These are phyloP conservation scores for Ophiocordyceps robertsii DNA, from an alignment of 2,329 filamentous ascomycete species.

Conservation along the genomic window DNA sequence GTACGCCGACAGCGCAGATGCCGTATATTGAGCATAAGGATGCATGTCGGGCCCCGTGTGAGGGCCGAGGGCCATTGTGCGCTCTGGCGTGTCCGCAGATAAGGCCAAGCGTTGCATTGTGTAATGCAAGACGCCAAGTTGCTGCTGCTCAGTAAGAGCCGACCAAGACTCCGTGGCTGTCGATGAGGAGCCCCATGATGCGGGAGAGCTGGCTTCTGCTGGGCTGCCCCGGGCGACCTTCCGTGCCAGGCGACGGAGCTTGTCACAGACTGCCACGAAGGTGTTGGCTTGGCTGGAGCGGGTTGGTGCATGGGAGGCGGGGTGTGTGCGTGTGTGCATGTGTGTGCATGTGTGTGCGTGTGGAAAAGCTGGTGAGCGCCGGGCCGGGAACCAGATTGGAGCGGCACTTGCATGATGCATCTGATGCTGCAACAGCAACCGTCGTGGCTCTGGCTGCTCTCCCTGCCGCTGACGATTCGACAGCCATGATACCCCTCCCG, in stretches of 20 bases:
- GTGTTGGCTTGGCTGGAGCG: conserved; percentile 15
- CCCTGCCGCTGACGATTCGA: not conserved
- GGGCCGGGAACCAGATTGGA: not conserved
- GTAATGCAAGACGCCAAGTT: not conserved
- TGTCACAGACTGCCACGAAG: conserved; percentile 22
- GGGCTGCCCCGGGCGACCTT: no score
- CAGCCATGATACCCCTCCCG: no score
- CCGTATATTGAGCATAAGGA: no score
- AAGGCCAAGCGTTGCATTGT: not conserved
- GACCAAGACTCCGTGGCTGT: not conserved
- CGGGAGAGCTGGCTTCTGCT: not conserved
- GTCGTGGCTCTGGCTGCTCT: not conserved
- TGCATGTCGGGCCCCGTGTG: no score
- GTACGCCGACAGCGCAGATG: no score
- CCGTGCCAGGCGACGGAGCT: conserved; percentile 1
- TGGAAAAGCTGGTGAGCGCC: not conserved
- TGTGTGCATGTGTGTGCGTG: no score
- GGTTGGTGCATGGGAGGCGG: conserved; percentile 10
- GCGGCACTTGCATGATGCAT: conserved; percentile 14
- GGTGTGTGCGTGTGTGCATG: not conserved
- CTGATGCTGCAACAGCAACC: not conserved
- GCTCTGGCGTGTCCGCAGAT: not conserved
- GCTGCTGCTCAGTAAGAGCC: not conserved
- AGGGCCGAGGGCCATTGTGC: not conserved
- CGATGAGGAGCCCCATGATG: not conserved